These are phyloP conservation scores for Boletus rubroflammeus DNA, from an alignment of 768 basidiomycete genomes.

Conservation along the genomic window DNA sequence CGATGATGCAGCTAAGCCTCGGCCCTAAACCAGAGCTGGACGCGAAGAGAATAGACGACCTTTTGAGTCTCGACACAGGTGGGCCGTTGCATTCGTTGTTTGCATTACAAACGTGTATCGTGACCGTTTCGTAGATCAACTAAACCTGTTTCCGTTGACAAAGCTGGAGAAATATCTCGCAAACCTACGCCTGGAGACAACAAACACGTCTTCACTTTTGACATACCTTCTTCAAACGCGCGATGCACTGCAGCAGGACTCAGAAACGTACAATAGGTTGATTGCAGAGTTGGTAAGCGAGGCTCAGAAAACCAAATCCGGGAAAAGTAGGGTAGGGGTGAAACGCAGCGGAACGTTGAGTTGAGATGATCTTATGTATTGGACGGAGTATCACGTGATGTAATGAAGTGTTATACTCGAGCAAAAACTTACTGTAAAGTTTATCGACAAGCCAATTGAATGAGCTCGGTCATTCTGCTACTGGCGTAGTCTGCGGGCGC, in stretches of 20 bases:
- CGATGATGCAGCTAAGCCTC: conserved; percentile 45
- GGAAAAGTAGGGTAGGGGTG: conserved; percentile 47
- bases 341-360: conserved; percentile 50
- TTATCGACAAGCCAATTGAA: not conserved
- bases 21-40: conserved; percentile 80
- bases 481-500: not conserved
- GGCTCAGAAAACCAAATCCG: conserved; percentile 78
- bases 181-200: conserved; percentile 69
- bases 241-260: conserved; percentile 81
- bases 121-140: conserved; percentile 47
- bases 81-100: conserved; percentile 16
- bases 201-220: conserved; percentile 68
- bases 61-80: conserved; percentile 72
- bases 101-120: conserved; percentile 1
- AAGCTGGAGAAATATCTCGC: conserved; percentile 63
- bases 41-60: conserved; percentile 54
- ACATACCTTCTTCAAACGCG: conserved; percentile 79
- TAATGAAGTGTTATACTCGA: conserved; percentile 10
- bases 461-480: not conserved
- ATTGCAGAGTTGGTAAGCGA: conserved; percentile 92
- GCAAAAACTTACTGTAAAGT: too few relatives aligned
- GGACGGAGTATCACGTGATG: conserved; percentile 16
- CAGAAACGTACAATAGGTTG: conserved; percentile 84
- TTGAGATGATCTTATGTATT: conserved; percentile 6
- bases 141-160: conserved; percentile 67